Conservation (phyloP, 2,329 filamentous ascomycete species). For the Botrytis paeoniae region DNA sequence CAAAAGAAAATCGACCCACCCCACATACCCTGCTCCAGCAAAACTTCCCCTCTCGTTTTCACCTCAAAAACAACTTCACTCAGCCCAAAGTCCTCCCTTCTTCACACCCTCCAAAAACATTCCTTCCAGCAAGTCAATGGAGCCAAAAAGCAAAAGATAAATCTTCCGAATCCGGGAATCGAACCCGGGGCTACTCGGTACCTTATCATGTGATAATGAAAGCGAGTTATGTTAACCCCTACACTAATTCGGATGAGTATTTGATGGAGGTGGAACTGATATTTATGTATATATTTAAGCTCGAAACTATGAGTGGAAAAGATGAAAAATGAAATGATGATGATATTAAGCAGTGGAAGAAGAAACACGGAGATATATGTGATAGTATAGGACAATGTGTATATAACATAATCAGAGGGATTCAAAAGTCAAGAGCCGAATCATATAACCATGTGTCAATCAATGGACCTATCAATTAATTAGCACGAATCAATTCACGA, state of each 20-base stretch:
- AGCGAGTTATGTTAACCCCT: constrained; percentile 1
- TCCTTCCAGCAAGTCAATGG: background rate
- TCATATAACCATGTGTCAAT: too few species aligned
- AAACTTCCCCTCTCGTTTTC: background rate
- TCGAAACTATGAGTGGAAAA: accelerated
- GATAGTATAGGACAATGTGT: too few species aligned
- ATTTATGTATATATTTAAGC: accelerated
- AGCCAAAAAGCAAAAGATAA: accelerated
- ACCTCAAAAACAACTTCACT: background rate
- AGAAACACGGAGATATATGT: background rate
- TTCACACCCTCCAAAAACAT: background rate
- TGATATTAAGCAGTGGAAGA: background rate
- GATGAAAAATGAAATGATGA: background rate
- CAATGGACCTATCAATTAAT: too few species aligned
- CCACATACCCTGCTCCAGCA: background rate
- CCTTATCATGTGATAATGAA: background rate
- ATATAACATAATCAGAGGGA: too few species aligned
- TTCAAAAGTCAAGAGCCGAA: too few species aligned
- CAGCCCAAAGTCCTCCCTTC: background rate
- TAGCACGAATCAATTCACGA: too few species aligned
- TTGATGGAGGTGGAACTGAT: accelerated
- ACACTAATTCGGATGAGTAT: background rate
- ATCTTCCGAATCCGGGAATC: background rate
- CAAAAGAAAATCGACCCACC: background rate
- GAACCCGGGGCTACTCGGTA: constrained; percentile 3